Base-by-base conservation (phyloP, 2,329 filamentous ascomycete genomes). In the Botryotinia globosa region DNA sequence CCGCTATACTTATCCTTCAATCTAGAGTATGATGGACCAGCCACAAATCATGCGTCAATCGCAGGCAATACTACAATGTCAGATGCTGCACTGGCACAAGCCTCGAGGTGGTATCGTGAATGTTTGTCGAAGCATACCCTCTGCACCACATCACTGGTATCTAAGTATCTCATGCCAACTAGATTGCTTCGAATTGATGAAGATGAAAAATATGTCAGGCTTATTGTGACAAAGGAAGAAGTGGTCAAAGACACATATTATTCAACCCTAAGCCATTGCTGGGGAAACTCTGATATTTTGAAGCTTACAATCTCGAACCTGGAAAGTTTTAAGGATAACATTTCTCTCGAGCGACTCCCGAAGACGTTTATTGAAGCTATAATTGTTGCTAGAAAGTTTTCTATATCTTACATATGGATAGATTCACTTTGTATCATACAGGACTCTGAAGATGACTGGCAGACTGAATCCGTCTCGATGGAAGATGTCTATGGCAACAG, bases 401-500 rank as follows among this genome's bases (percentile, higher is more conserved):
- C 32, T 22, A 54, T 39, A 22, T 14, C 64, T 22, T 66, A 54
- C 32, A n/a, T 54, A 22, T 66, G 64, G 64, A 66, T 66, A 51
- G 63, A 66, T 22, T 66, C 63, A 29, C 32, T 72, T 7, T 72
- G 71, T 48, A 72, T 62, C n/a, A 16, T 69, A 6, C 71, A 72
- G 14, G 51, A 72, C 65, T 72, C 71, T 45, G 16, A 20, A 3
- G n/a, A 32, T 25, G 71, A 72, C 16, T 72, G 71, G 64, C 62
- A 69, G 12, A 12, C 22, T 8, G 71, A 72, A 42, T 67, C 48
- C 22, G 42, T 20, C 42, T 45, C 10, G 7, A 72, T 73, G 59
- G 54, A 45, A 32, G 16, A 54, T 61, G 44, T 71, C 45, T 71
- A 73, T 45, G 44, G 61, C 32, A 56, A 51, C 16, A 44, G 42